These are phyloP conservation scores for Smittium culicis DNA, from an alignment of 371 early-diverging fungal species.

Conservation along the genomic window DNA sequence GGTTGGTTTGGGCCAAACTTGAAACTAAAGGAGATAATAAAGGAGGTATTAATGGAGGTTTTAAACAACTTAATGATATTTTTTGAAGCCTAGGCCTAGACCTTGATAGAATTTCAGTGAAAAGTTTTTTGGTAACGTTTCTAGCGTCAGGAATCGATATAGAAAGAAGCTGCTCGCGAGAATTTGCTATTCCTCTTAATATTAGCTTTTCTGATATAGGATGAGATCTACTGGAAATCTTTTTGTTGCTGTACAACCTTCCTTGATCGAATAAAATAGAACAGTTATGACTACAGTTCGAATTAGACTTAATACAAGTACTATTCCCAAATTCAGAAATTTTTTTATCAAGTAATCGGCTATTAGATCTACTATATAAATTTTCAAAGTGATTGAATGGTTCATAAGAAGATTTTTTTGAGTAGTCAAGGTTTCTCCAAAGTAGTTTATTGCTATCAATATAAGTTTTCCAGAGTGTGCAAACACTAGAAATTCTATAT, in stretches of 20 bases:
- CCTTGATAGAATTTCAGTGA: not conserved
- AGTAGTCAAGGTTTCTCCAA: not conserved
- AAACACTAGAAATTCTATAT: not conserved
- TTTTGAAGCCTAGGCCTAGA: not conserved
- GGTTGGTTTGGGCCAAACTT: not conserved
- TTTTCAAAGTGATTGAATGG: too few species aligned
- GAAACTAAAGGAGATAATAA: not conserved
- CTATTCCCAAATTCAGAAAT: too few species aligned
- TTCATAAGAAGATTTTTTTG: too few species aligned
- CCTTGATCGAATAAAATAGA: too few species aligned
- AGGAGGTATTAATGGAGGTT: not conserved
- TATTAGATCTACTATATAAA: too few species aligned
- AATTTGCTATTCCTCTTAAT: not conserved
- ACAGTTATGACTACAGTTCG: too few species aligned
- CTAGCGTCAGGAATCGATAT: not conserved
- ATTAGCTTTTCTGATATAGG: not conserved
- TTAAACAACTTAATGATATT: not conserved
- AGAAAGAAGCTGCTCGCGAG: not conserved
- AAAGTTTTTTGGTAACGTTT: slow-evolving; percentile 5
- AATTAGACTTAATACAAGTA: too few species aligned
- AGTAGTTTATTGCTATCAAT: slow-evolving; percentile 1
- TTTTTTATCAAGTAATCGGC: too few species aligned
- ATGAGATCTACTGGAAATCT: too few species aligned
- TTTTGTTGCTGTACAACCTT: too few species aligned
- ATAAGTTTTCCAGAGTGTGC: not conserved